A percentile compares a stretch with the other conserved stretches of the same genome.
Conservation (phyloP, 352 stramenopile genomes). For the Globisporangium rhizosaccharum region DNA sequence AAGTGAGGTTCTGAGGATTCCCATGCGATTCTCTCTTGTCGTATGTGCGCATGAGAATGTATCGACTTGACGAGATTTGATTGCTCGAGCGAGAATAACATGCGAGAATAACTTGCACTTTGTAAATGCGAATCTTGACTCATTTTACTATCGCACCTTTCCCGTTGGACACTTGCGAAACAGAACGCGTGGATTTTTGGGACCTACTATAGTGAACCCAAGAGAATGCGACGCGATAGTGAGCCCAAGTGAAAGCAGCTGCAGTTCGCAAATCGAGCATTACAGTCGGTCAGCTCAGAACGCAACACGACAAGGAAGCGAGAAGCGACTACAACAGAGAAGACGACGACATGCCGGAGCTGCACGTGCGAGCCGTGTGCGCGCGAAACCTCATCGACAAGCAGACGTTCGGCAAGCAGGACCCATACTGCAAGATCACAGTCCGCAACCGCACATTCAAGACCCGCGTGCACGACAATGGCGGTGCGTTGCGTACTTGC, state of each 20-base stretch:
- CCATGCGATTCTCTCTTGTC: background rate
- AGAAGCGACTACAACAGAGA: constrained; percentile 1
- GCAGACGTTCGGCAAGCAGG: constrained; percentile 82
- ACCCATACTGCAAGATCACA: constrained; percentile 74
- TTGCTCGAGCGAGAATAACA: no score
- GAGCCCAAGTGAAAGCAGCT: background rate
- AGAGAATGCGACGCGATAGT: background rate
- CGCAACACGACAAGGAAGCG: background rate
- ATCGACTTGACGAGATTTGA: background rate
- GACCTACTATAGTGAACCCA: background rate
- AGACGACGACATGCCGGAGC: constrained; percentile 36
- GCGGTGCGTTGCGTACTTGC: constrained; percentile 29
- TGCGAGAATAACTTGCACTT: no score
- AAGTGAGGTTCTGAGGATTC: background rate
- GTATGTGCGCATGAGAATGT: background rate
- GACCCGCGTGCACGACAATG: constrained; percentile 83
- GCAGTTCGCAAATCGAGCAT: background rate
- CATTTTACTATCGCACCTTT: no score
- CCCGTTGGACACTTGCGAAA: background rate
- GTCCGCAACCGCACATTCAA: constrained; percentile 58
- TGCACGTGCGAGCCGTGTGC: constrained; percentile 73
- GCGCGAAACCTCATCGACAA: constrained; percentile 79
- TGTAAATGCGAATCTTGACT: no score
- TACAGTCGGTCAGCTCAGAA: background rate
- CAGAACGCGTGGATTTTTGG: background rate